Percentiles rank a stretch among this genome's conserved stretches.
phyloP scores from a whole-genome alignment of 1,284 basidiomycete species.

The Clitocybe nebularis region DNA sequence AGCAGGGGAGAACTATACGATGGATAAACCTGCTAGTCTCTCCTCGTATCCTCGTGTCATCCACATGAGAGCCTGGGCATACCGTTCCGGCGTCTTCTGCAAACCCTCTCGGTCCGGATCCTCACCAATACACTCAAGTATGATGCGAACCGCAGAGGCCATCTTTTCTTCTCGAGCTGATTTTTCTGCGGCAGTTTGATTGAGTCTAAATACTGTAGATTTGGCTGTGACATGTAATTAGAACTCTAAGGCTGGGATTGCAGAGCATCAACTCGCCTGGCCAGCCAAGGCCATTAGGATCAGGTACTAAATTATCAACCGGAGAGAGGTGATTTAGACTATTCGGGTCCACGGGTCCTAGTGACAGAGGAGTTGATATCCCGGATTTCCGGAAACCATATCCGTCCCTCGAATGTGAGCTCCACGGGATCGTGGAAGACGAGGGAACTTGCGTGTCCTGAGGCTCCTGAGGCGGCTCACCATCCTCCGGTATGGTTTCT shows the following conservation, averaged over 20 bases:
- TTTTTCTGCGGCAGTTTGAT: constrained; percentile 74
- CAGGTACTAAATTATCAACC: constrained; percentile 55
- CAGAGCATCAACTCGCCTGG: constrained; percentile 58
- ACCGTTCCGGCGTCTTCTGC: constrained; percentile 88
- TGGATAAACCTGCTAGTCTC: constrained; percentile 68
- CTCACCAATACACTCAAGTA: constrained; percentile 97
- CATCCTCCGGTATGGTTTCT: constrained; percentile 9
- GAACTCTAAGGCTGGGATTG: not conserved
- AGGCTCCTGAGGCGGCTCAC: constrained; percentile 5
- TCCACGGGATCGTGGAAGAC: constrained; percentile 22
- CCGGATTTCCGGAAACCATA: constrained; percentile 80
- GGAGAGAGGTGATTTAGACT: constrained; percentile 20
- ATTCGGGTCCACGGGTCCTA: constrained; percentile 11
- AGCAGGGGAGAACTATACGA: constrained; percentile 13
- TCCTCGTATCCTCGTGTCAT: constrained; percentile 99
- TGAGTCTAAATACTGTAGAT: constrained; percentile 81
- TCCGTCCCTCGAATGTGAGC: constrained; percentile 56
- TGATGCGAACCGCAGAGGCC: constrained; percentile 81
- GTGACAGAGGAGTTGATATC: constrained; percentile 54
- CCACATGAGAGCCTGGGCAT: constrained; percentile 97
- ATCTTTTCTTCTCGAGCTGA: constrained; percentile 75
- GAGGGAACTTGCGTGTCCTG: constrained; percentile 2
- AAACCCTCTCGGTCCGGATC: constrained; percentile 95
- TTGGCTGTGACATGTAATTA: constrained; percentile 58
- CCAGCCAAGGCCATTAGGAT: constrained; percentile 90